phyloP scores from a whole-genome alignment of 1,284 basidiomycete genomes.

The Uromyces viciae-fabae region DNA sequence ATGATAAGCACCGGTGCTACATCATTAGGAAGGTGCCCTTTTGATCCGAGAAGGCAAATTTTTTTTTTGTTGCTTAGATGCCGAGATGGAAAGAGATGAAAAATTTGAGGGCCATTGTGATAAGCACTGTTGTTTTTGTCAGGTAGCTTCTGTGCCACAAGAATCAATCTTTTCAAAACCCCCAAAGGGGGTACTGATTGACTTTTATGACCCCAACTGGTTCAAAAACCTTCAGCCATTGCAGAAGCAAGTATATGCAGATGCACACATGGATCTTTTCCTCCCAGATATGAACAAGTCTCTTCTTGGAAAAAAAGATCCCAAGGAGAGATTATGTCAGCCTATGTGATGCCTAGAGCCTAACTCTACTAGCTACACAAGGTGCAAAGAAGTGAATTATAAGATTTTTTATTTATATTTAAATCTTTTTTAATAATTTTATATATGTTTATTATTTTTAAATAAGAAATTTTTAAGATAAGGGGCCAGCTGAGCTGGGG shows the following conservation, averaged over 20 bases:
- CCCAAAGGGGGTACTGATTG: background rate
- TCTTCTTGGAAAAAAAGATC: background rate
- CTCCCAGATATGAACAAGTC: background rate
- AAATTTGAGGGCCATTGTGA: background rate
- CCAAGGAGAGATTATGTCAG: background rate
- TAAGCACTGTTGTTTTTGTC: background rate
- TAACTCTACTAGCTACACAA: too few relatives aligned
- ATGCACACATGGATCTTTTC: background rate
- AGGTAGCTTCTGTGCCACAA: background rate
- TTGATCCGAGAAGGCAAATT: background rate
- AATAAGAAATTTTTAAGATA: too few relatives aligned
- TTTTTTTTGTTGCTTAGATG: slow-evolving; percentile 10
- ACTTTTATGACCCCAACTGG: slow-evolving; percentile 15
- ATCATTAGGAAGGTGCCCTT: background rate
- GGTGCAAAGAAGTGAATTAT: too few relatives aligned
- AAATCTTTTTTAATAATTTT: too few relatives aligned
- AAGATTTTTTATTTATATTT: too few relatives aligned
- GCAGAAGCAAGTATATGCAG: background rate
- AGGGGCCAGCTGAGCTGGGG: too few relatives aligned
- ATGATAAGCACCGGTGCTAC: background rate
- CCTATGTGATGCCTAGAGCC: too few relatives aligned
- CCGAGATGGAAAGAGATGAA: slow-evolving; percentile 3
- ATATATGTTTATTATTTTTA: too few relatives aligned
- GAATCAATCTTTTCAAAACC: background rate
- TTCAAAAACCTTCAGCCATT: background rate